Evolutionary conservation across 768 basidiomycete genomes (phyloP).

Genomic region (Stropharia rugosoannulata): DNA sequence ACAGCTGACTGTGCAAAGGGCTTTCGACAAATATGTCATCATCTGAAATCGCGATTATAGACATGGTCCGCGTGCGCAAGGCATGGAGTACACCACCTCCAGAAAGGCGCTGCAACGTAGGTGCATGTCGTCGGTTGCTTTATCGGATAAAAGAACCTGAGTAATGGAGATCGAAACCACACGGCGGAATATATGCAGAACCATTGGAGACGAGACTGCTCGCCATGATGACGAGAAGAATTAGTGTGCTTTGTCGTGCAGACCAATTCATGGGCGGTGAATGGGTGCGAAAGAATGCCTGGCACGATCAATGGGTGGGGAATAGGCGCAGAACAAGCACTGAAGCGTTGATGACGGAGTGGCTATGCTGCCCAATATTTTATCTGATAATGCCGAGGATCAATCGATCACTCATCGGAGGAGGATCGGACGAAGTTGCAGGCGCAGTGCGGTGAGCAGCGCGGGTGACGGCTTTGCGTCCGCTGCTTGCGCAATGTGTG

Average conservation of each 20-base stretch:
- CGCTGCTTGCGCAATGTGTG: too few species aligned
- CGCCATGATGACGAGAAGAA: neutral
- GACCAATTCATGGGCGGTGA: neutral
- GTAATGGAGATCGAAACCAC: conserved; percentile 5
- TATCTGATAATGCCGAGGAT: neutral
- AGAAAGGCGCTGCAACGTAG: neutral
- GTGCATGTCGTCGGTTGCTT: conserved; percentile 2
- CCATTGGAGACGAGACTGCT: neutral
- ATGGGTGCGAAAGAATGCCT: too few species aligned
- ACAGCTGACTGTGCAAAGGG: neutral
- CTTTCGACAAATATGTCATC: neutral
- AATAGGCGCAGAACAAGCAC: neutral
- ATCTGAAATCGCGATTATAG: neutral
- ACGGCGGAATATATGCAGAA: neutral
- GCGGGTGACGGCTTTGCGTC: too few species aligned
- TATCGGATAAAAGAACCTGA: conserved; percentile 12
- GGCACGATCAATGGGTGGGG: neutral
- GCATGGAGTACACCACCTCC: neutral
- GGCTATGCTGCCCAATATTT: neutral
- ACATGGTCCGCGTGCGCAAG: neutral
- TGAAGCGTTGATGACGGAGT: neutral
- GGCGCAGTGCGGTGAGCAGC: too few species aligned
- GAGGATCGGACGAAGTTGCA: neutral
- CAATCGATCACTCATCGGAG: neutral
- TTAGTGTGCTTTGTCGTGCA: neutral